Conservation (phyloP, 257 asterid genomes). For the Marsdenia floribunda region DNA sequence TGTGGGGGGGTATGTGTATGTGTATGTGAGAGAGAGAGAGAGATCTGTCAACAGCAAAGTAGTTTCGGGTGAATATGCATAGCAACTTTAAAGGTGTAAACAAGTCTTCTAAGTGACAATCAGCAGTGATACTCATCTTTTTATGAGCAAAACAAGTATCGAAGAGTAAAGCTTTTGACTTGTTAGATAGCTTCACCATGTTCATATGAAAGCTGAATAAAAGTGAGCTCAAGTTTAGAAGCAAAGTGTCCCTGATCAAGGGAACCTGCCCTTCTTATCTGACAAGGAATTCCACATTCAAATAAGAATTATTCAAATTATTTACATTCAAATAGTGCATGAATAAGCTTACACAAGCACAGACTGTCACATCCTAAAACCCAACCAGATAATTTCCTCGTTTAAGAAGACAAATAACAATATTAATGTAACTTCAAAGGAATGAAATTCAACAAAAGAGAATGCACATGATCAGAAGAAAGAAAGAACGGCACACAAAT, state of each 20-base stretch:
- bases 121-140: not conserved
- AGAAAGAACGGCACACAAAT: not conserved
- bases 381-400: not conserved
- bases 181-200: not conserved
- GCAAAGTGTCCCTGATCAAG: not conserved
- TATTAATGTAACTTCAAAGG: not conserved
- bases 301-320: conserved; percentile 16
- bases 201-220: not conserved
- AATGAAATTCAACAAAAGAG: not conserved
- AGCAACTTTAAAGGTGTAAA: no score
- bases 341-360: not conserved
- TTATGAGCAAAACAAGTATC: not conserved
- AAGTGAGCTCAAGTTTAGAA: not conserved
- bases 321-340: not conserved
- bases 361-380: not conserved
- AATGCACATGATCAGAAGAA: not conserved
- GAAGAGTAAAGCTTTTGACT: not conserved
- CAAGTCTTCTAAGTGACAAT: no score
- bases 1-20: no score
- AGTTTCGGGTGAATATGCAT: no score
- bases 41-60: no score
- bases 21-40: no score
- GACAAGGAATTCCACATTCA: no score
- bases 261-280: not conserved
- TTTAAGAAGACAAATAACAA: not conserved